phyloP scores from a whole-genome alignment of 2,329 filamentous ascomycete genomes.

The Fusarium agapanthi region DNA sequence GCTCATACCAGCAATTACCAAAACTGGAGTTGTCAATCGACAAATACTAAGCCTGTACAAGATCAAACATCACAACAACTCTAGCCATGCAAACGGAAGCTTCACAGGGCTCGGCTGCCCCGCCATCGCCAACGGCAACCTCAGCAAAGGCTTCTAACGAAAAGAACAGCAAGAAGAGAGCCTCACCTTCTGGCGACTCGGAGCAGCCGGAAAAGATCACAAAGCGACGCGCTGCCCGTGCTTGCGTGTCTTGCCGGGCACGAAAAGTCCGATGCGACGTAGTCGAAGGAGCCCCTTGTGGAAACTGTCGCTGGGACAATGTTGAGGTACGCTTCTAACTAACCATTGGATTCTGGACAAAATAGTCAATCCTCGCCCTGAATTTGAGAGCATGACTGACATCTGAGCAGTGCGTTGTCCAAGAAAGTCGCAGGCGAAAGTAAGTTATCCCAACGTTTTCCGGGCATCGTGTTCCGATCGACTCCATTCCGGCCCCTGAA shows the following conservation, averaged over 20 bases:
- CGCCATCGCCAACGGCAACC: conserved; percentile 44
- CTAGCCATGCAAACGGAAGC: conserved; percentile 36
- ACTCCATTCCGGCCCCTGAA: conserved; percentile 5
- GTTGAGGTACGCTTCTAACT: conserved; percentile 60
- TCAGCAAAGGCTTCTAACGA: conserved; percentile 40
- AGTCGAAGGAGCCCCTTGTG: conserved; percentile 86
- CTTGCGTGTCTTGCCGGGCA: conserved; percentile 86
- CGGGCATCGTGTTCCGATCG: conserved; percentile 14
- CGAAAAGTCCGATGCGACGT: conserved; percentile 95
- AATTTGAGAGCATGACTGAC: conserved; percentile 28
- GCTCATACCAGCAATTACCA: background rate
- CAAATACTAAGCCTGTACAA: background rate
- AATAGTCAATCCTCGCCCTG: conserved; percentile 5
- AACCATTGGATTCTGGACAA: conserved; percentile 4
- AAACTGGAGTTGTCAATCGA: background rate
- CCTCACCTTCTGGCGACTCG: conserved; percentile 43
- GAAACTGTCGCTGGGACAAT: conserved; percentile 84
- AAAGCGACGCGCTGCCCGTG: conserved; percentile 89
- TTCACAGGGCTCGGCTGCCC: conserved; percentile 38
- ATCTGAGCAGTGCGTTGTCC: conserved; percentile 66
- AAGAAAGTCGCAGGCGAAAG: conserved; percentile 87
- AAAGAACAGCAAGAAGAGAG: conserved; percentile 47
- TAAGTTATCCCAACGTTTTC: conserved; percentile 58
- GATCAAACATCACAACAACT: conserved; percentile 6
- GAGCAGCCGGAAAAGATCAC: conserved; percentile 57